These are phyloP conservation scores for Scheffersomyces lignicola DNA, from an alignment of 1,139 yeast genomes.

Conservation along the genomic window DNA sequence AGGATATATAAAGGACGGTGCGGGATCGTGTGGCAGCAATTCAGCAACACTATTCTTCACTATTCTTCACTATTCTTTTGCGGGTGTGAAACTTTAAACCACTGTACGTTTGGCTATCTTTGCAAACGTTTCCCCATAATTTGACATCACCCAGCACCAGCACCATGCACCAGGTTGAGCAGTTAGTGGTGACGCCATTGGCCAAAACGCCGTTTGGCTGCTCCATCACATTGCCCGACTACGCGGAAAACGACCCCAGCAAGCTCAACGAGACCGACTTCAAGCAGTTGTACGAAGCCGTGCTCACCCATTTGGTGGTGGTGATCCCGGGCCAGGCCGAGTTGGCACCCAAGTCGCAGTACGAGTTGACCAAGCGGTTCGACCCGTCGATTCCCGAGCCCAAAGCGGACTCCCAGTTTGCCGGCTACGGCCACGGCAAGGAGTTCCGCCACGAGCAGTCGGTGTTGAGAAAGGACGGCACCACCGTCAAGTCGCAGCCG, in stretches of 20 bases:
- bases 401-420: constrained; percentile 35
- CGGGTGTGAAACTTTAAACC: no score
- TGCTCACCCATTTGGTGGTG: constrained; percentile 66
- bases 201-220: constrained; percentile 66
- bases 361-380: constrained; percentile 67
- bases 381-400: constrained; percentile 68
- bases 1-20: no score
- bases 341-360: constrained; percentile 72
- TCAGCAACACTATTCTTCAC: no score
- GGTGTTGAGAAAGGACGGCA: constrained; percentile 77
- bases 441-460: constrained; percentile 78
- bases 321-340: constrained; percentile 70
- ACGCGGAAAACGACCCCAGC: constrained; percentile 74
- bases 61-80: no score
- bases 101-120: no score
- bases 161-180: constrained; percentile 23
- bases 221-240: constrained; percentile 57
- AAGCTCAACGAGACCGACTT: constrained; percentile 65
- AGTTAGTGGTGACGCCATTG: constrained; percentile 46
- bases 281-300: constrained; percentile 57
- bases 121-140: no score
- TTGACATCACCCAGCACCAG: no score
- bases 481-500: constrained; percentile 76
- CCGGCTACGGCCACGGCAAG: constrained; percentile 81
- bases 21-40: no score